Conservation (phyloP, 2,329 filamentous ascomycete genomes). For the Didymella glomerata region DNA sequence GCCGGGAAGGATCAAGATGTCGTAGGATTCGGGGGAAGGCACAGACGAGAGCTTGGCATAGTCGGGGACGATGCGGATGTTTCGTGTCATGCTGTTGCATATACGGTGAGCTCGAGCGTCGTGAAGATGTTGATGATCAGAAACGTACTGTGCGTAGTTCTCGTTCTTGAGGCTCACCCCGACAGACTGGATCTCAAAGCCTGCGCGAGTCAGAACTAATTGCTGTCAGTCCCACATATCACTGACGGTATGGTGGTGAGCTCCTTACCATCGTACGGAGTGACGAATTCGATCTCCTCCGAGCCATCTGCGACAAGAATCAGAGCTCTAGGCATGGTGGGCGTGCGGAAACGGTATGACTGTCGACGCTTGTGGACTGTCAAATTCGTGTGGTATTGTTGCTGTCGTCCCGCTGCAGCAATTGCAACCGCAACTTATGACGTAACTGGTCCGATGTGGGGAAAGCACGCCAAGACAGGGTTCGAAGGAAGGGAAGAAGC, state of each 20-base stretch:
- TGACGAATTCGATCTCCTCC: slow-evolving; percentile 55
- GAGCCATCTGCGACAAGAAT: slow-evolving; percentile 52
- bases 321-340: background rate
- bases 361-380: slow-evolving; percentile 47
- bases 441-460: slow-evolving; percentile 8
- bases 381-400: background rate
- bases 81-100: slow-evolving; percentile 47
- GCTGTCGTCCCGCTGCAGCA: background rate
- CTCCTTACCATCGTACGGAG: slow-evolving; percentile 50
- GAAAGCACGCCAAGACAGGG: slow-evolving; percentile 6
- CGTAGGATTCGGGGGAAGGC: slow-evolving; percentile 31
- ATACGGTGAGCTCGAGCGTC: background rate
- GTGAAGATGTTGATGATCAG: background rate
- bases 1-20: slow-evolving; percentile 51
- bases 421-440: background rate
- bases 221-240: background rate
- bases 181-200: slow-evolving; percentile 48
- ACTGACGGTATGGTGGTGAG: background rate
- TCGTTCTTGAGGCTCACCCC: slow-evolving; percentile 49
- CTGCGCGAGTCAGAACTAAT: slow-evolving; percentile 50
- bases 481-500: slow-evolving; percentile 3
- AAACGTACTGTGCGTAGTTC: slow-evolving; percentile 39
- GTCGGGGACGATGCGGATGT: slow-evolving; percentile 50
- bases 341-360: background rate
- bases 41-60: slow-evolving; percentile 30